A percentile compares a stretch with the other conserved stretches of the same genome.
phyloP scores from a whole-genome alignment of 1,139 yeast genomes.

The Sugiyamaella novakii region DNA sequence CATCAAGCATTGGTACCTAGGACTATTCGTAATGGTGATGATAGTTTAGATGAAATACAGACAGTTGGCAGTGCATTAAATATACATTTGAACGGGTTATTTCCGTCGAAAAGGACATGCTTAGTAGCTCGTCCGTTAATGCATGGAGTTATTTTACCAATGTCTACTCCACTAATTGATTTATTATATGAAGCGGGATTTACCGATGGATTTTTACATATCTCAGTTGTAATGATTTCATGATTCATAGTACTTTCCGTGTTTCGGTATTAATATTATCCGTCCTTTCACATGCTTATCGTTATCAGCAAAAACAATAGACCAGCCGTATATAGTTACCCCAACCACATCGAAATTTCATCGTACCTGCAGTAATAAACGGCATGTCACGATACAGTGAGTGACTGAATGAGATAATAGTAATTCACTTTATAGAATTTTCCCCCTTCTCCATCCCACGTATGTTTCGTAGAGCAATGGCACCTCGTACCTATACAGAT shows the following conservation, averaged over 20 bases:
- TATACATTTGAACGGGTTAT: constrained; percentile 49
- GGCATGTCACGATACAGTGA: too few relatives aligned
- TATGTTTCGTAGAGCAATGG: constrained; percentile 16
- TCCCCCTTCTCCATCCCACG: background rate
- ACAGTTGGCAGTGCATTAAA: constrained; percentile 51
- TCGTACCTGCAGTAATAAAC: background rate
- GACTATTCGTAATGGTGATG: background rate
- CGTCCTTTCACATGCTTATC: too few relatives aligned
- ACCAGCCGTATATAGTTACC: too few relatives aligned
- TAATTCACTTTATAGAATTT: background rate
- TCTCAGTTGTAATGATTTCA: constrained; percentile 48
- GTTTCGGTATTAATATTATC: too few relatives aligned
- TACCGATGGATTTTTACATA: constrained; percentile 77
- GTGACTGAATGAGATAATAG: background rate
- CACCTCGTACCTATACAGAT: constrained; percentile 34
- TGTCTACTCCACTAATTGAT: constrained; percentile 51
- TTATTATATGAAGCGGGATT: constrained; percentile 59
- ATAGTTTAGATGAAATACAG: constrained; percentile 29
- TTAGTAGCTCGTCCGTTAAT: constrained; percentile 51
- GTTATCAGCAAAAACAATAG: too few relatives aligned
- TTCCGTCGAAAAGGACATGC: constrained; percentile 43
- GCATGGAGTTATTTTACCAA: constrained; percentile 65
- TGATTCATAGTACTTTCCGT: too few relatives aligned
- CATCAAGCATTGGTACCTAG: constrained; percentile 52
- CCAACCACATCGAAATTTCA: too few relatives aligned